Evolutionary conservation across 2,329 filamentous ascomycete genomes (phyloP).

Genomic region (Lomentospora prolificans): DNA sequence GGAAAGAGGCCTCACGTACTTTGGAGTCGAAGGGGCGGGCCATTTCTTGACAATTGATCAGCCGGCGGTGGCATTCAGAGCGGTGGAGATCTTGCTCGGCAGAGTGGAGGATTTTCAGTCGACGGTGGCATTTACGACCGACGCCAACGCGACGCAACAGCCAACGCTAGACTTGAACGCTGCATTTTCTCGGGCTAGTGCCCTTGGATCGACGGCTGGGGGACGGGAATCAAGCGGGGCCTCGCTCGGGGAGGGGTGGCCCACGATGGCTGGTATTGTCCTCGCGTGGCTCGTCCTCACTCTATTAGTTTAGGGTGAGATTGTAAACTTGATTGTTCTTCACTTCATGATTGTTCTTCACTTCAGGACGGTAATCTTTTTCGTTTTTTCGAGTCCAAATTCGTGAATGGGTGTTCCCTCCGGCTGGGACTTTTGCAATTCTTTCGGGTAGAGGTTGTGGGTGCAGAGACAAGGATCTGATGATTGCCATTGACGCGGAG

Average conservation of each 20-base stretch:
- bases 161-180: not conserved
- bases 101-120: conserved; percentile 47
- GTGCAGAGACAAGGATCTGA: too few species aligned
- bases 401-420: too few species aligned
- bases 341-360: too few species aligned
- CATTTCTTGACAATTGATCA: conserved; percentile 63
- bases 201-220: not conserved
- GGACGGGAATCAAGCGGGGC: not conserved
- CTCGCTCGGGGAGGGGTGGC: not conserved
- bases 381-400: too few species aligned
- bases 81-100: conserved; percentile 67
- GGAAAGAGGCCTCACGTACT: conserved; percentile 67
- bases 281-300: too few species aligned
- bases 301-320: too few species aligned
- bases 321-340: too few species aligned
- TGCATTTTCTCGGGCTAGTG: not conserved
- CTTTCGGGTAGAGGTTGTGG: too few species aligned
- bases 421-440: too few species aligned
- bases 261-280: not conserved
- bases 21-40: conserved; percentile 52
- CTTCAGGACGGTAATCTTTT: too few species aligned
- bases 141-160: not conserved
- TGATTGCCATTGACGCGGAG: too few species aligned
- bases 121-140: conserved; percentile 25
- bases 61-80: conserved; percentile 57